Evolutionary conservation across 2,329 filamentous ascomycete species (phyloP).

Genomic region (Colletotrichum sp.): DNA sequence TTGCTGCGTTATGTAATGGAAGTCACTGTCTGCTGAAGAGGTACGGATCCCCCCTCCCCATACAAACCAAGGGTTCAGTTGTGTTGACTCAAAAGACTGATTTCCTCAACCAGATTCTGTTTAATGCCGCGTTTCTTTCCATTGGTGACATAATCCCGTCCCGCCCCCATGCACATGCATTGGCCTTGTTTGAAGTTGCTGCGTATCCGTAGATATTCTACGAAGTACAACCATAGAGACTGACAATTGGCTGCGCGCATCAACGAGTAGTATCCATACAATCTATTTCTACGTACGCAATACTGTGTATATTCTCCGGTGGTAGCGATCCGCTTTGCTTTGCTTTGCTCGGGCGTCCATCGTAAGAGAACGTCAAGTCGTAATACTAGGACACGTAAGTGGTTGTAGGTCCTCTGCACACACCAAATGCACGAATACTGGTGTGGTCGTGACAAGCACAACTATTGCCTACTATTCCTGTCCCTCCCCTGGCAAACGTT

Average conservation of each 20-base stretch:
- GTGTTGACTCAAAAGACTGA: neutral
- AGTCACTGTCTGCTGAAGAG: neutral
- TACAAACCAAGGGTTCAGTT: neutral
- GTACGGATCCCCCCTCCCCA: neutral
- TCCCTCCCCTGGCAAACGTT: neutral
- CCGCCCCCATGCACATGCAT: neutral
- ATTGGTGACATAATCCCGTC: constrained; percentile 4
- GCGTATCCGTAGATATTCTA: neutral
- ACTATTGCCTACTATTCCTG: neutral
- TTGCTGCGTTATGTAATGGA: neutral
- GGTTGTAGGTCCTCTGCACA: neutral
- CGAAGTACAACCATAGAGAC: neutral
- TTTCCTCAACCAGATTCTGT: neutral
- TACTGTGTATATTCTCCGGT: neutral
- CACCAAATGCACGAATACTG: neutral
- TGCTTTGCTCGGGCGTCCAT: neutral
- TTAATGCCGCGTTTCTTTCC: constrained; percentile 13
- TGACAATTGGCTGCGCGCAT: neutral
- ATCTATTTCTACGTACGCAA: neutral
- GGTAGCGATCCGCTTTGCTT: neutral
- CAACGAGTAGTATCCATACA: neutral
- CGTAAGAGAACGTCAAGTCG: neutral
- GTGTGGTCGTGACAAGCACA: neutral
- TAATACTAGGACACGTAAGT: neutral
- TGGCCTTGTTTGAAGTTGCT: neutral